A percentile compares a stretch with the other conserved stretches of the same genome.
These are phyloP conservation scores for Penicillium sp. DNA, from an alignment of 2,329 filamentous ascomycete species.

Conservation along the genomic window DNA sequence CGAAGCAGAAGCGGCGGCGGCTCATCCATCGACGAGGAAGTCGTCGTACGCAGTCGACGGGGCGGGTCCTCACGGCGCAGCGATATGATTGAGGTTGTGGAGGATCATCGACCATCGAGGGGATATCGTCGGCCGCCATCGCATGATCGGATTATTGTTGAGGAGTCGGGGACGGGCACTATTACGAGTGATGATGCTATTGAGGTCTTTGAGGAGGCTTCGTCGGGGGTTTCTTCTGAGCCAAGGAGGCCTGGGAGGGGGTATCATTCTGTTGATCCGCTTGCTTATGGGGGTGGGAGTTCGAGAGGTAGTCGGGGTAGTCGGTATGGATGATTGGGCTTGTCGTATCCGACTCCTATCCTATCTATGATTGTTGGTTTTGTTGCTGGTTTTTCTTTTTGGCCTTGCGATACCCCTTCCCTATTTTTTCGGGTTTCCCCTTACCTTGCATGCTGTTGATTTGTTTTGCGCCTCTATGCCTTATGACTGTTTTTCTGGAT, in stretches of 20 bases:
- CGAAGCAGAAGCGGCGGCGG: not conserved
- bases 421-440: too few relatives aligned
- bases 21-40: constrained; percentile 32
- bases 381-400: not conserved
- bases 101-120: constrained; percentile 27
- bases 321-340: constrained; percentile 14
- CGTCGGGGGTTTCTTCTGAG: constrained; percentile 34
- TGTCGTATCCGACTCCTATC: too few relatives aligned
- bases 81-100: constrained; percentile 38
- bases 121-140: constrained; percentile 26
- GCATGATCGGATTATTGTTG: constrained; percentile 33
- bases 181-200: constrained; percentile 49
- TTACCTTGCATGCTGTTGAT: not conserved
- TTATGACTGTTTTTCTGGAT: not conserved
- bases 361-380: too few relatives aligned
- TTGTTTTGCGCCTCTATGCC: not conserved
- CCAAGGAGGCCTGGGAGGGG: constrained; percentile 40
- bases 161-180: constrained; percentile 36
- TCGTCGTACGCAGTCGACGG: constrained; percentile 28
- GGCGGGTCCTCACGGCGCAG: constrained; percentile 17
- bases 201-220: constrained; percentile 62
- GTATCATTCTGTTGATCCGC: constrained; percentile 48
- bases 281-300: constrained; percentile 42
- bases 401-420: constrained; percentile 26
- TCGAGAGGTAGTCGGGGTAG: constrained; percentile 22